A percentile compares a stretch with the other conserved stretches of the same genome.
Conservation (phyloP, 495 filamentous ascomycete genomes). For the Penicillium daleae region DNA sequence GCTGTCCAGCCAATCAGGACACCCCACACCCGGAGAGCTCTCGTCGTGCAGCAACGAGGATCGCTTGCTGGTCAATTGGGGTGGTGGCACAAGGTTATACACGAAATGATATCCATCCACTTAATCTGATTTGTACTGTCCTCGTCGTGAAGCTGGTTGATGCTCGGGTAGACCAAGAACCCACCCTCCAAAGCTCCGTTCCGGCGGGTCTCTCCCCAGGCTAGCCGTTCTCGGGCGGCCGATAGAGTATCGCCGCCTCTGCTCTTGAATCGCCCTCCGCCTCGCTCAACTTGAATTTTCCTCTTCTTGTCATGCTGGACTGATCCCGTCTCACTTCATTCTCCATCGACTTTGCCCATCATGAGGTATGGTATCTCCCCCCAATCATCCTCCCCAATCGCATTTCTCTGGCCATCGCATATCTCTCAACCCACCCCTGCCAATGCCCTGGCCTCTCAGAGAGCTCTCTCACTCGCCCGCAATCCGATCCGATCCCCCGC, state of each 20-base stretch:
- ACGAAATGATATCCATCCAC: not conserved
- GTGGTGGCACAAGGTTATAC: not conserved
- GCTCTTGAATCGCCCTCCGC: not conserved
- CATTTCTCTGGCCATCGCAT: not conserved
- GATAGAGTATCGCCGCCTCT: constrained; percentile 19
- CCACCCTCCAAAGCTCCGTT: not conserved
- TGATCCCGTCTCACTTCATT: constrained; percentile 7
- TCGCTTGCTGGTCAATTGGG: not conserved
- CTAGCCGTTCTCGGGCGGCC: constrained; percentile 25
- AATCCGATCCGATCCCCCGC: constrained; percentile 13
- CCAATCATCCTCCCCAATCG: not conserved
- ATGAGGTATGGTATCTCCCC: constrained; percentile 25
- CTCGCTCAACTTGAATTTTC: constrained; percentile 3
- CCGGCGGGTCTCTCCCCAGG: constrained; percentile 3
- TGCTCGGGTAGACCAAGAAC: not conserved
- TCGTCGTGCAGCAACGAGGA: not conserved
- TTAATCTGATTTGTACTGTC: too few relatives aligned
- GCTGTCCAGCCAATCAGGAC: not conserved
- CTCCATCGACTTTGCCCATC: constrained; percentile 21
- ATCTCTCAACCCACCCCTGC: not conserved
- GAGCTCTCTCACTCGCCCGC: not conserved
- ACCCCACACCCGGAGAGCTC: not conserved
- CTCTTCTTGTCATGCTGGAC: constrained; percentile 26
- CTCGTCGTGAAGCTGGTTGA: not conserved
- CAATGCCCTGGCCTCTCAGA: not conserved